A percentile compares a stretch with the other conserved stretches of the same genome.
Evolutionary conservation across 1,284 basidiomycete genomes (phyloP).

Genomic region (Pseudozyma thailandica): DNA sequence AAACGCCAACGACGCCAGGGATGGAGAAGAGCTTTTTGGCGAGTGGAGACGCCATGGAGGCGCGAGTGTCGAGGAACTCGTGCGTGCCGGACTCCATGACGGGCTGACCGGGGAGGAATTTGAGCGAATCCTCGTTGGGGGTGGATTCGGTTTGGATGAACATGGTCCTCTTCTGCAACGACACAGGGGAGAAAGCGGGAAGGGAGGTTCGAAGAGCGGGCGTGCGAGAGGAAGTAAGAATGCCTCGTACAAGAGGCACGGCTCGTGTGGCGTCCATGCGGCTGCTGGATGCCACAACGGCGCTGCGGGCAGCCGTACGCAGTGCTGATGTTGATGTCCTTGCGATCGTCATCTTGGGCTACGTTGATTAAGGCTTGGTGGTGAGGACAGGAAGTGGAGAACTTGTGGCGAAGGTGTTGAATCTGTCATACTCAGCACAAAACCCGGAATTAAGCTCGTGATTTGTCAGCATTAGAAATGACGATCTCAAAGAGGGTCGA

Average conservation of each 20-base stretch:
- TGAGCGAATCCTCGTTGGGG: conserved; percentile 95
- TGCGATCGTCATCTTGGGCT: conserved; percentile 18
- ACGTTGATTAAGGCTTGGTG: not conserved
- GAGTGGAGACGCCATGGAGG: conserved; percentile 77
- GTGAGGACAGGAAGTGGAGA: conserved; percentile 9
- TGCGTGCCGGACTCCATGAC: conserved; percentile 86
- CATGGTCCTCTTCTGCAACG: conserved; percentile 51
- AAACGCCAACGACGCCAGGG: conserved; percentile 86
- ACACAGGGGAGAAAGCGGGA: not conserved
- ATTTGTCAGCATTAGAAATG: conserved; percentile 41
- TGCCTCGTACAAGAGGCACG: conserved; percentile 10
- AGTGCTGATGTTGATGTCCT: conserved; percentile 18
- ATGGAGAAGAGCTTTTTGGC: conserved; percentile 92
- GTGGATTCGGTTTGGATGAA: conserved; percentile 81
- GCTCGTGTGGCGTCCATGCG: conserved; percentile 5
- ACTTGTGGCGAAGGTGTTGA: conserved; percentile 8
- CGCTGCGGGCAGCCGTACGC: conserved; percentile 14
- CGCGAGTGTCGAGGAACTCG: conserved; percentile 84
- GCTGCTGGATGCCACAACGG: conserved; percentile 9
- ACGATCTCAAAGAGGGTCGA: conserved; percentile 7
- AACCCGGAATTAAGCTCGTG: too few relatives aligned
- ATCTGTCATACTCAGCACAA: not conserved
- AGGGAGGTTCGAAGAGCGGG: conserved; percentile 2
- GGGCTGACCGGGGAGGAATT: conserved; percentile 91
- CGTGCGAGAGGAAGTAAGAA: conserved; percentile 16